phyloP scores from a whole-genome alignment of 2,329 filamentous ascomycete genomes.

The Leptographium flavum region DNA sequence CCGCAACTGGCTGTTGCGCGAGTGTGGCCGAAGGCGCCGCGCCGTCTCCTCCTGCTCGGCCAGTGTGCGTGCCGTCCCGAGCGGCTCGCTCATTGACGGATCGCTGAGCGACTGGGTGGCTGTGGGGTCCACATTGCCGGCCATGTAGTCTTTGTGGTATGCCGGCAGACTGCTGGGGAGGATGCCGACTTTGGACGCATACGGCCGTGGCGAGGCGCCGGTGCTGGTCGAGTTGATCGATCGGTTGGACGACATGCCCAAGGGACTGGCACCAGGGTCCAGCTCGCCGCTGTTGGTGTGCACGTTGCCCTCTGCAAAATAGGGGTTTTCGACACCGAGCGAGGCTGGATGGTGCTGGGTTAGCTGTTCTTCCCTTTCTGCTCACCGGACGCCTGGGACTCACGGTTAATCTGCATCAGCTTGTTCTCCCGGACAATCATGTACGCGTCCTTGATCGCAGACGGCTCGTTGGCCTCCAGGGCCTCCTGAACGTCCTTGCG shows the following conservation, averaged over 20 bases:
- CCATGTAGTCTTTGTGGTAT: constrained; percentile 82
- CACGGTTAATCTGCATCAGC: constrained; percentile 88
- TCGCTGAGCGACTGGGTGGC: constrained; percentile 32
- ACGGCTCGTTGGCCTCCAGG: constrained; percentile 79
- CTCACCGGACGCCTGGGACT: too few relatives aligned
- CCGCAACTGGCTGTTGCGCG: constrained; percentile 53
- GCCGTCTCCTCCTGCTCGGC: constrained; percentile 73
- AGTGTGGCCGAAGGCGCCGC: constrained; percentile 73
- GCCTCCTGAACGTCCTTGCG: constrained; percentile 93
- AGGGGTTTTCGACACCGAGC: constrained; percentile 27
- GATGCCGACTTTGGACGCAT: constrained; percentile 78
- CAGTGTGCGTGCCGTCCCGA: constrained; percentile 40
- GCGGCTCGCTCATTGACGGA: too few relatives aligned
- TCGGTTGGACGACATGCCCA: constrained; percentile 39
- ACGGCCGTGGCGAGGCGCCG: constrained; percentile 34
- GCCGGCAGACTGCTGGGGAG: constrained; percentile 81
- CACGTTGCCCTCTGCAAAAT: constrained; percentile 31
- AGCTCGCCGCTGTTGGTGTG: constrained; percentile 16
- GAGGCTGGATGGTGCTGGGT: constrained; percentile 31
- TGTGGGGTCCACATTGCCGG: constrained; percentile 32
- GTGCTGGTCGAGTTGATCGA: constrained; percentile 36
- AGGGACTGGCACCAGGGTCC: constrained; percentile 30
- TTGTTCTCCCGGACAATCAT: constrained; percentile 97
- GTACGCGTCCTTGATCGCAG: constrained; percentile 97
- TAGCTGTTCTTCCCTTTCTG: too few relatives aligned